Evolutionary conservation across 805 yeast genomes (phyloP).

Genomic region (Zygotorulaspora chibaensis): DNA sequence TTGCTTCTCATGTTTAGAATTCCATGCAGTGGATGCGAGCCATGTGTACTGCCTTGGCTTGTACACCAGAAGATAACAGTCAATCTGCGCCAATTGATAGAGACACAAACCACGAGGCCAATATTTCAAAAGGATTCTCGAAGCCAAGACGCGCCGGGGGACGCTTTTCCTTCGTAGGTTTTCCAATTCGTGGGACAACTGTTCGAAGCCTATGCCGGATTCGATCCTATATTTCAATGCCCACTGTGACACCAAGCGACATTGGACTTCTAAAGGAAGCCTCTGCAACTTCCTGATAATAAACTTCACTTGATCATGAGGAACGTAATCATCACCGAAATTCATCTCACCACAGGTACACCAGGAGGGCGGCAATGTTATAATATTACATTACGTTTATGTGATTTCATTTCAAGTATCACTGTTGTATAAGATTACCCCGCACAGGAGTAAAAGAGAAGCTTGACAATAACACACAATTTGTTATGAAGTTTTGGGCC

Average conservation of each 20-base stretch:
- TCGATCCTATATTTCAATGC: constrained; percentile 15
- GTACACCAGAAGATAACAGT: constrained; percentile 60
- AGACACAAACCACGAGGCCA: constrained; percentile 28
- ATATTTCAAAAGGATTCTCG: constrained; percentile 16
- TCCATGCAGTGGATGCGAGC: constrained; percentile 33
- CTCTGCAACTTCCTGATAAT: constrained; percentile 18
- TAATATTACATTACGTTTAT: no score
- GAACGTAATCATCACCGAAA: constrained; percentile 19
- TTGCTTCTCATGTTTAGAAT: constrained; percentile 27
- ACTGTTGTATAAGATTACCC: no score
- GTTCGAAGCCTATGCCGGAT: constrained; percentile 1
- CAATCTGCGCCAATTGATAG: constrained; percentile 65
- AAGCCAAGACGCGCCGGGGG: constrained; percentile 14
- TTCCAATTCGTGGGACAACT: constrained; percentile 8
- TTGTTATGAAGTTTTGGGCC: no score
- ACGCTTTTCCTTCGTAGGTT: constrained; percentile 12
- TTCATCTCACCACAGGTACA: constrained; percentile 6
- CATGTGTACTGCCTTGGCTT: constrained; percentile 43
- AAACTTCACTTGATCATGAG: constrained; percentile 13
- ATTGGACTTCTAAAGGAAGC: constrained; percentile 18
- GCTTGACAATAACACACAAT: no score
- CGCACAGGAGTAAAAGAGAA: no score
- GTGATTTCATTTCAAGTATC: no score
- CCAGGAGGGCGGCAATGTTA: not conserved
- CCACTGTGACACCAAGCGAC: constrained; percentile 26